Conservation (phyloP, 768 basidiomycete genomes). For the Rhizopogon sp. region DNA sequence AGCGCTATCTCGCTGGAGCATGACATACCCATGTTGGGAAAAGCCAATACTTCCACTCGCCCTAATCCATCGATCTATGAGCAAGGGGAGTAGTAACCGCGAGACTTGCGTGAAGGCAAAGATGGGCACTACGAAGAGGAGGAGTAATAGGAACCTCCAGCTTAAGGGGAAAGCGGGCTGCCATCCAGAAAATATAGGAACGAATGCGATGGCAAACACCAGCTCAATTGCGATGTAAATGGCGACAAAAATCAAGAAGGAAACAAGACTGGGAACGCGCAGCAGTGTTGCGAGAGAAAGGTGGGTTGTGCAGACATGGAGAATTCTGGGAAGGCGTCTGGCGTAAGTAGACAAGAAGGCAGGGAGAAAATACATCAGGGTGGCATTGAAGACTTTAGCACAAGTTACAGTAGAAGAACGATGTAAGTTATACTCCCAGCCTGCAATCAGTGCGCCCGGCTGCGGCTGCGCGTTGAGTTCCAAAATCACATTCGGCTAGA, state of each 20-base stretch:
- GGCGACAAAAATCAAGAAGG: not conserved
- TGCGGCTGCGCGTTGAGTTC: no score
- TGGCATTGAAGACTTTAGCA: no score
- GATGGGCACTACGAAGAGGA: slow-evolving; percentile 1
- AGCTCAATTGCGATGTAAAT: not conserved
- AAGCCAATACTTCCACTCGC: not conserved
- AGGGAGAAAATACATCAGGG: not conserved
- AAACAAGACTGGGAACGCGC: not conserved
- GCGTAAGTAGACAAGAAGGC: not conserved
- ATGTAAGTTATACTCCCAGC: no score
- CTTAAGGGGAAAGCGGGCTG: slow-evolving; percentile 4
- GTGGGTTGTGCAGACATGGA: no score
- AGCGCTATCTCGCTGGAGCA: not conserved
- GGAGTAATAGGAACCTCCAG: slow-evolving; percentile 2
- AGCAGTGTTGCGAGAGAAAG: not conserved
- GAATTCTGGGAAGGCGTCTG: not conserved
- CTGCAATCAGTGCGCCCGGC: no score
- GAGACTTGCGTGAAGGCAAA: slow-evolving; percentile 2
- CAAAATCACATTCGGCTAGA: no score
- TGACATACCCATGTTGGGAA: not conserved
- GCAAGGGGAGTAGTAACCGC: not conserved
- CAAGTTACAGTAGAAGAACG: no score
- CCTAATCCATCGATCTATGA: not conserved
- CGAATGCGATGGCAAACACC: not conserved
- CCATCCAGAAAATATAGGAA: not conserved